Evolutionary conservation across 768 basidiomycete species (phyloP).

Genomic region (Roridomyces roridus): DNA sequence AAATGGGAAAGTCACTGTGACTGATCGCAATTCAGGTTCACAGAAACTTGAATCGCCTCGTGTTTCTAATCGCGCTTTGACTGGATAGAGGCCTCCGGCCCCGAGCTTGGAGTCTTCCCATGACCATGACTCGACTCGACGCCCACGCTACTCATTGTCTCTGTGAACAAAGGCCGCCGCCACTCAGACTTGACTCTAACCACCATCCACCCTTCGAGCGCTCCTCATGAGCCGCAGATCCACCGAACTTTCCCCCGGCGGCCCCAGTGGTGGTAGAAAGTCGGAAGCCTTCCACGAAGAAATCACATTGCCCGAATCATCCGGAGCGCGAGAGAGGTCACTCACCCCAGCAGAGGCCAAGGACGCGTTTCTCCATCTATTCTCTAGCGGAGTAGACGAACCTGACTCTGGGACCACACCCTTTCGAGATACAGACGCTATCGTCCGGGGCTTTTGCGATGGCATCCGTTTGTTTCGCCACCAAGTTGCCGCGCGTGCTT

Average conservation of each 20-base stretch:
- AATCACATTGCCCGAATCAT: conserved; percentile 6
- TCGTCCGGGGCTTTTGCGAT: conserved; percentile 78
- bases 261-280: not conserved
- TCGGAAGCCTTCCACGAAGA: conserved; percentile 3
- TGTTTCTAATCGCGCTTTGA: too few relatives aligned
- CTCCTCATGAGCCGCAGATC: conserved; percentile 12
- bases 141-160: too few relatives aligned
- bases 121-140: too few relatives aligned
- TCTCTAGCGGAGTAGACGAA: conserved; percentile 66
- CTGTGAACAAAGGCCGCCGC: too few relatives aligned
- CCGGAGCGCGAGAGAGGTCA: not conserved
- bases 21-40: too few relatives aligned
- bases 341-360: conserved; percentile 63
- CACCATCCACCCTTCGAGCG: too few relatives aligned
- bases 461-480: conserved; percentile 80
- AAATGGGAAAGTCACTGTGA: too few relatives aligned
- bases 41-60: too few relatives aligned
- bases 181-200: not conserved
- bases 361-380: conserved; percentile 77
- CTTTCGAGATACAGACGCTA: conserved; percentile 67
- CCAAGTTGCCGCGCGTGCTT: conserved; percentile 82
- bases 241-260: not conserved
- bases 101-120: too few relatives aligned
- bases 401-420: conserved; percentile 47
- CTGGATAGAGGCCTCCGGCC: too few relatives aligned